Percentiles rank a stretch among this genome's conserved stretches.
These are phyloP conservation scores for Sclerotiophoma versabilis DNA, from an alignment of 2,329 filamentous ascomycete genomes.

Conservation along the genomic window DNA sequence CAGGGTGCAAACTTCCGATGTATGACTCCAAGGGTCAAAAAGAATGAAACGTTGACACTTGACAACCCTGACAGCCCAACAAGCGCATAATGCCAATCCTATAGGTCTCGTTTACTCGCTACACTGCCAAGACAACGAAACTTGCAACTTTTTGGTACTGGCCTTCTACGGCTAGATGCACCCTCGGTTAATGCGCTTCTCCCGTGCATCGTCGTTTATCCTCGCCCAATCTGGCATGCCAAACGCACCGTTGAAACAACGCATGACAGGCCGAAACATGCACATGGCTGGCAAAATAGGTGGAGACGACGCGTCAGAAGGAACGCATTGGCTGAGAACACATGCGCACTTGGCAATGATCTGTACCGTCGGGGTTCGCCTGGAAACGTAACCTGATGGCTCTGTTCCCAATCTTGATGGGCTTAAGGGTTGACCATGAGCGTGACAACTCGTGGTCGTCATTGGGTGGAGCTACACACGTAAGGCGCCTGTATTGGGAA, in stretches of 20 bases:
- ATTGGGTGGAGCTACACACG: constrained; percentile 21
- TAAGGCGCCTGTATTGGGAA: constrained; percentile 8
- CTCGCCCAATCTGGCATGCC: constrained; percentile 5
- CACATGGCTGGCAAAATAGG: constrained; percentile 2
- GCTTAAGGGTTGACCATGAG: constrained; percentile 7
- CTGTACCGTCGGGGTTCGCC: neutral
- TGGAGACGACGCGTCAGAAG: constrained; percentile 9
- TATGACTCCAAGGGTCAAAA: constrained; percentile 3
- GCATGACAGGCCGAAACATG: constrained; percentile 15
- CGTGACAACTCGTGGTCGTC: constrained; percentile 11
- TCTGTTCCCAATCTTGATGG: neutral
- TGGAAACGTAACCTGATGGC: constrained; percentile 1
- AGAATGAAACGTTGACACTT: constrained; percentile 12
- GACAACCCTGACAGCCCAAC: constrained; percentile 2
- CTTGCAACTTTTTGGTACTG: neutral
- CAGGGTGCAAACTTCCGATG: constrained; percentile 4
- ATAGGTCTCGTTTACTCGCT: constrained; percentile 12
- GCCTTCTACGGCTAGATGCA: neutral
- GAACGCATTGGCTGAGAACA: constrained; percentile 4
- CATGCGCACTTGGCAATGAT: neutral
- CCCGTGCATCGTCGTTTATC: constrained; percentile 9
- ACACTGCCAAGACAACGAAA: constrained; percentile 5
- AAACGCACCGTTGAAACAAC: constrained; percentile 16
- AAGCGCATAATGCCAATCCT: constrained; percentile 11
- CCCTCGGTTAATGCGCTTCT: constrained; percentile 6